Conservation (phyloP, 768 basidiomycete species). For the Lepiota venenata region DNA sequence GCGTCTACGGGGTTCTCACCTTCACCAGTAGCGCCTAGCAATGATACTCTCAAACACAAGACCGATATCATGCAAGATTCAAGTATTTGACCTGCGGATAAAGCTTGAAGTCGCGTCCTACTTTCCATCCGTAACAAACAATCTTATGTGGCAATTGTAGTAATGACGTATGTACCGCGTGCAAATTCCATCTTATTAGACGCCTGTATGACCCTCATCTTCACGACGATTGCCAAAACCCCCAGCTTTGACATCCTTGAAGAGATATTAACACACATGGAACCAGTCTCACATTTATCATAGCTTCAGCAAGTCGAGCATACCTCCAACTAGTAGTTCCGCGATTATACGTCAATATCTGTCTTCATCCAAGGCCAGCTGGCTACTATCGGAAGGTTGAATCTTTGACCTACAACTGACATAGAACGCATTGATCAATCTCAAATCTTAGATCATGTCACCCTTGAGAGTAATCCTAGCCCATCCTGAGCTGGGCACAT, state of each 20-base stretch:
- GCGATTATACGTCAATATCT: slow-evolving; percentile 54
- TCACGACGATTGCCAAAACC: slow-evolving; percentile 64
- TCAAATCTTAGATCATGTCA: slow-evolving; percentile 36
- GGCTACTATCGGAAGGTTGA: slow-evolving; percentile 54
- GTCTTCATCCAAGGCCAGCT: slow-evolving; percentile 51
- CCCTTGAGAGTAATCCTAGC: slow-evolving; percentile 57
- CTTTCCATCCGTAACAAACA: too few species aligned
- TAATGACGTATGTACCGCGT: too few species aligned
- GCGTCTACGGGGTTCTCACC: too few species aligned
- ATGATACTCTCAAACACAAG: too few species aligned
- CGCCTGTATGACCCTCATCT: background rate
- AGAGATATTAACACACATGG: slow-evolving; percentile 49
- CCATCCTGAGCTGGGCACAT: slow-evolving; percentile 26
- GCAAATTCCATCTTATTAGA: too few species aligned
- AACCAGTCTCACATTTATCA: slow-evolving; percentile 55
- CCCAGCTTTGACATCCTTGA: slow-evolving; percentile 75
- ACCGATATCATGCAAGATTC: too few species aligned
- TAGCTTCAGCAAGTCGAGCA: slow-evolving; percentile 61
- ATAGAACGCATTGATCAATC: slow-evolving; percentile 2
- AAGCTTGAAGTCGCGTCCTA: too few species aligned
- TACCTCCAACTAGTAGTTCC: slow-evolving; percentile 66
- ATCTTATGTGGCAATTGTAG: too few species aligned
- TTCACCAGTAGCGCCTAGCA: too few species aligned
- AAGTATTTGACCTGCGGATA: too few species aligned
- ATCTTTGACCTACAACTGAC: background rate